Base-by-base conservation (phyloP, 331 rosid species). In the Rhamnella rubrinervis region DNA sequence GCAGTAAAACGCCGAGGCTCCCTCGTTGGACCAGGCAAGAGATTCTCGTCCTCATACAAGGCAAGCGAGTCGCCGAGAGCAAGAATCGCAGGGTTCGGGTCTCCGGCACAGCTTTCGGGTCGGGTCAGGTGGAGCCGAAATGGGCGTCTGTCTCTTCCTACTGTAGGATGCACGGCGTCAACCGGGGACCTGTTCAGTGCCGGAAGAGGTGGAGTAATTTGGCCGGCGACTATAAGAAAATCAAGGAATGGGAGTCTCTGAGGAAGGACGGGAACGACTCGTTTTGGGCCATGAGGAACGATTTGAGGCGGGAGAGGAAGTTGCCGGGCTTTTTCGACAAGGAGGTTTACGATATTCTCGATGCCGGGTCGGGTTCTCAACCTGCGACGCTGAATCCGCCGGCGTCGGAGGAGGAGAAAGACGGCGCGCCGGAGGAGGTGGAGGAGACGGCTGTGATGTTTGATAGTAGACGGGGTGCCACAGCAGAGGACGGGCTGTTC, bases 21-120 rank as follows among this genome's bases (percentile, higher is more conserved):
- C 99, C 99, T 0, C 93, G 99, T 1, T 95, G 97, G 99, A 91
- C 99, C 8, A 75, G 97, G 40, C 96, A 95, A 77, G 99, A 95
- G 81, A 95, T 95, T 77, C 81, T 95, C 50, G 96, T 95, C 0
- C 81, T 95, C n/a, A 95, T 95, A 51, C 92, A 89, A 71, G 99
- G 99, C 0, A 95, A 95, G 76, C 60, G 85, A 17, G 96, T 85
- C 5, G 96, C 96, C 0, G 99, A 91, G 82, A 87, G 71, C 57
- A 81, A 87, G 78, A 86, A 75, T 57, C 80, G 85, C 7, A 75
- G 95, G 11, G 87, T 88, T 2, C 80, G 96, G 8, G 69, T 77
- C 0, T 53, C 82, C 6, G 78, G 88, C 12, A 71, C 85, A 28
- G 86, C 89, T 10, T 77, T 83, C 38, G 96, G 93, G 59, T 77